Conservation (phyloP, 495 filamentous ascomycete species). For the Hypomontagnella submonticulosa region DNA sequence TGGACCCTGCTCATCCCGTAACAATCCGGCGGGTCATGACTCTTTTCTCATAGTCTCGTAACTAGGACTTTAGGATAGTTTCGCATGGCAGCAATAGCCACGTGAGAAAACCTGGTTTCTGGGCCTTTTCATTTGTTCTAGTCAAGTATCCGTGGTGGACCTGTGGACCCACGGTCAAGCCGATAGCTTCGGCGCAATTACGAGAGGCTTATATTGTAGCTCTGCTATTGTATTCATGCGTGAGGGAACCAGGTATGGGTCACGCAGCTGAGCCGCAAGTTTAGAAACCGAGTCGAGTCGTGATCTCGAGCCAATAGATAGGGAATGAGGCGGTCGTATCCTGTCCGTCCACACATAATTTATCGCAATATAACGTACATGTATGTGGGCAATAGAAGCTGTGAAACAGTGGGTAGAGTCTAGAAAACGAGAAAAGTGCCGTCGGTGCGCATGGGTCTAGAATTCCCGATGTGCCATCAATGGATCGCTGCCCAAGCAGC, state of each 20-base stretch:
- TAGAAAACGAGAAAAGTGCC: slow-evolving; percentile 17
- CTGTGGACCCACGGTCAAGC: slow-evolving; percentile 36
- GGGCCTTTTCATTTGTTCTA: slow-evolving; percentile 13
- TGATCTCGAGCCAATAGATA: slow-evolving; percentile 20
- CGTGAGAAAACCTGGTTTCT: slow-evolving; percentile 27
- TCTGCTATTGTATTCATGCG: neutral
- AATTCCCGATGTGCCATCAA: slow-evolving; percentile 33
- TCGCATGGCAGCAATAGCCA: slow-evolving; percentile 27
- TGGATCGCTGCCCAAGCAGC: slow-evolving; percentile 17
- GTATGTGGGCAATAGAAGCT: slow-evolving; percentile 1
- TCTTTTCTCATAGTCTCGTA: neutral
- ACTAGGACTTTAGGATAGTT: slow-evolving; percentile 1
- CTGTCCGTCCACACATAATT: neutral
- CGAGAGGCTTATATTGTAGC: slow-evolving; percentile 15
- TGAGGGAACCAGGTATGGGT: neutral
- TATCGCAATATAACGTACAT: neutral
- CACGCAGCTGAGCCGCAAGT: slow-evolving; percentile 39
- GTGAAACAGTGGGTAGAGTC: slow-evolving; percentile 22
- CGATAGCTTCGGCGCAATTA: slow-evolving; percentile 34
- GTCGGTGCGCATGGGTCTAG: slow-evolving; percentile 37
- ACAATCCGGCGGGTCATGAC: slow-evolving; percentile 11
- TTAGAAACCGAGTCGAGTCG: slow-evolving; percentile 19
- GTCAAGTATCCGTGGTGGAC: slow-evolving; percentile 19
- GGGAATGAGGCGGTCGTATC: neutral
- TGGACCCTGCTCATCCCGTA: slow-evolving; percentile 14